Evolutionary conservation across 2,329 filamentous ascomycete species (phyloP).

Genomic region (Alternaria alternata): DNA sequence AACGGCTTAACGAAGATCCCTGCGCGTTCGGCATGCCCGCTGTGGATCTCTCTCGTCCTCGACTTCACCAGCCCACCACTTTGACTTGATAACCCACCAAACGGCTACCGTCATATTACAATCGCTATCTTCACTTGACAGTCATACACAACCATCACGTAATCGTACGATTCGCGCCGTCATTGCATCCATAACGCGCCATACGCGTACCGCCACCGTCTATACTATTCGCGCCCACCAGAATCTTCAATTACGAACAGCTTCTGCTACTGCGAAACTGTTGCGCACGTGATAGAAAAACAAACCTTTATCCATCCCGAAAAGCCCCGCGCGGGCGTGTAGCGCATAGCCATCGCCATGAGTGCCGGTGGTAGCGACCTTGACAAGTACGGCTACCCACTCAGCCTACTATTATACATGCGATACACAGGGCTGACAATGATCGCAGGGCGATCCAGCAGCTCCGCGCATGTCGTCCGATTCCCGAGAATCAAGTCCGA

Average conservation of each 20-base stretch:
- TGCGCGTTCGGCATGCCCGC: conserved; percentile 20
- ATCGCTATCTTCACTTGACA: conserved; percentile 4
- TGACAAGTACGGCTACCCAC: conserved; percentile 72
- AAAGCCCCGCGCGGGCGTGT: conserved; percentile 23
- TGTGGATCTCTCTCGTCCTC: conserved; percentile 8
- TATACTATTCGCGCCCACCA: conserved; percentile 13
- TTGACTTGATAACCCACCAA: conserved; percentile 1
- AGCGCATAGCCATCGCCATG: conserved; percentile 35
- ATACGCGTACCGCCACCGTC: conserved; percentile 17
- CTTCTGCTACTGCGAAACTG: background rate
- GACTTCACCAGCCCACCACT: conserved; percentile 15
- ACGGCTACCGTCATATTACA: background rate
- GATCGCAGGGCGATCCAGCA: conserved; percentile 84
- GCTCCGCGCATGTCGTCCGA: conserved; percentile 92
- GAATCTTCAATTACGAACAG: conserved; percentile 6
- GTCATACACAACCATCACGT: background rate
- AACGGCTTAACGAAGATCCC: conserved; percentile 17
- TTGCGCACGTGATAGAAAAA: conserved; percentile 3
- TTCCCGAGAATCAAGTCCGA: conserved; percentile 92
- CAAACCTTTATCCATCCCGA: background rate
- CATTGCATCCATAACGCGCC: background rate
- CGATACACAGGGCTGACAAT: conserved; percentile 21
- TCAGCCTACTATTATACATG: conserved; percentile 16
- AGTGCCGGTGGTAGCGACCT: conserved; percentile 81
- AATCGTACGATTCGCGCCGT: background rate